These are phyloP conservation scores for Trypanosomatidae sp. DNA, from an alignment of 208 protist species.

Conservation along the genomic window DNA sequence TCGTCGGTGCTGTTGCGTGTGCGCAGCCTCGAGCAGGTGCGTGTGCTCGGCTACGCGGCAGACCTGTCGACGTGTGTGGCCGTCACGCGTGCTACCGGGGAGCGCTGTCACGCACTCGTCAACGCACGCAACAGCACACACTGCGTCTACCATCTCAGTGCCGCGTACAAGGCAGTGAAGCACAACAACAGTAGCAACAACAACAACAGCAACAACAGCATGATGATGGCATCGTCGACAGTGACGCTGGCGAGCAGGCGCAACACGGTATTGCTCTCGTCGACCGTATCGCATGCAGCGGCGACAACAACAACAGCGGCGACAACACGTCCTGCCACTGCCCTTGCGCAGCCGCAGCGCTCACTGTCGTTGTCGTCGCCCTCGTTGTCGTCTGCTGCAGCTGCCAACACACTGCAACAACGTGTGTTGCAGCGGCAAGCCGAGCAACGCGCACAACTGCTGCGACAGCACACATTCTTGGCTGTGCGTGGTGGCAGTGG, in stretches of 20 bases:
- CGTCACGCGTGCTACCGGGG: constrained; percentile 15
- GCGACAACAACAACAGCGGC: too few species aligned
- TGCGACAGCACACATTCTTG: constrained; percentile 25
- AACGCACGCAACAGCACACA: constrained; percentile 26
- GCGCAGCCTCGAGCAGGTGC: constrained; percentile 15
- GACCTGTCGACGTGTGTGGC: constrained; percentile 47
- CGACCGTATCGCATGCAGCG: too few species aligned
- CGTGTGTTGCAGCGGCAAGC: too few species aligned
- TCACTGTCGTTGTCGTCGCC: too few species aligned
- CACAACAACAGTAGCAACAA: background rate
- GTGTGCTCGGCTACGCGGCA: constrained; percentile 41
- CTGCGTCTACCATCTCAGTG: constrained; percentile 30
- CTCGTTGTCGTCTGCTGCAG: too few species aligned
- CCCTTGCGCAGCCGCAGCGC: too few species aligned
- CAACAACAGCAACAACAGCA: background rate
- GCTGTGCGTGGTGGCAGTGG: constrained; percentile 40
- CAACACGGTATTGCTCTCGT: too few species aligned
- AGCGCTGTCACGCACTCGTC: constrained; percentile 35
- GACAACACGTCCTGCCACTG: too few species aligned
- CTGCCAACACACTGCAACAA: too few species aligned
- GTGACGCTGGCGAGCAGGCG: too few species aligned
- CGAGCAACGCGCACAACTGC: too few species aligned
- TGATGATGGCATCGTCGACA: too few species aligned
- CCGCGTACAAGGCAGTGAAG: constrained; percentile 17
- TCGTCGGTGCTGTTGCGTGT: constrained; percentile 14